A percentile compares a stretch with the other conserved stretches of the same genome.
Evolutionary conservation across 75 land plant genomes (phyloP).

Genomic region (Sequoia sempervirens): DNA sequence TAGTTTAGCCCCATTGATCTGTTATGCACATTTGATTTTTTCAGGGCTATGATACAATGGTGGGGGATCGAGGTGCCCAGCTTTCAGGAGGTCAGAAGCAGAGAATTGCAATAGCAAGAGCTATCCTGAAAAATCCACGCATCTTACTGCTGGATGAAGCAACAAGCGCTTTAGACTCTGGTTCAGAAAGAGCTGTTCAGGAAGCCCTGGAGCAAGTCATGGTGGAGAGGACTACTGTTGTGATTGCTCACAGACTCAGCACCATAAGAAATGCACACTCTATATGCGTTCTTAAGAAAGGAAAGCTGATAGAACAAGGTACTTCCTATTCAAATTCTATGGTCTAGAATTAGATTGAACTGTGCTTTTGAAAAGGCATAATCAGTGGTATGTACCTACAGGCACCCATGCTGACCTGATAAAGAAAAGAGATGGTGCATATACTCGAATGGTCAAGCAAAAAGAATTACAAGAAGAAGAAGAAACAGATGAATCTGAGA

Average conservation of each 20-base stretch:
- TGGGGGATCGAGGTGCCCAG: slow-evolving; percentile 38
- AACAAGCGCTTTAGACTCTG: slow-evolving; percentile 45
- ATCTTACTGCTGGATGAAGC: slow-evolving; percentile 49
- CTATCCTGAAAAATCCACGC: slow-evolving; percentile 39
- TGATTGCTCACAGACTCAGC: slow-evolving; percentile 44
- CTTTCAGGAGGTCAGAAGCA: slow-evolving; percentile 12
- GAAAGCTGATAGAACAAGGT: slow-evolving; percentile 17
- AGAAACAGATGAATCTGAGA: slow-evolving; percentile 7
- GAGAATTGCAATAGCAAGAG: slow-evolving; percentile 48
- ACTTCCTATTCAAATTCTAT: background rate
- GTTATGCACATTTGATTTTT: background rate
- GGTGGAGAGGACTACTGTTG: slow-evolving; percentile 37
- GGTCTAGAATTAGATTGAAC: background rate
- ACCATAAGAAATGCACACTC: slow-evolving; percentile 35
- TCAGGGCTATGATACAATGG: slow-evolving; percentile 36
- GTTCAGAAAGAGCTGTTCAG: slow-evolving; percentile 40
- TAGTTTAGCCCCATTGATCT: background rate
- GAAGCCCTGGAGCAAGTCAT: slow-evolving; percentile 37
- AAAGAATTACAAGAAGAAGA: slow-evolving; percentile 7
- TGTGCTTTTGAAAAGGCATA: background rate
- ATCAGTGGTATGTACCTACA: slow-evolving; percentile 5
- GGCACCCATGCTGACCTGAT: slow-evolving; percentile 61
- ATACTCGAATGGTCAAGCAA: slow-evolving; percentile 49
- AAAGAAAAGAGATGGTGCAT: slow-evolving; percentile 48
- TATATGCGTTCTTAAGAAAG: slow-evolving; percentile 40